Percentiles rank a stretch among this genome's conserved stretches.
These are phyloP conservation scores for Psophocarpus tetragonolobus DNA, from an alignment of 306 rosid species.

Conservation along the genomic window DNA sequence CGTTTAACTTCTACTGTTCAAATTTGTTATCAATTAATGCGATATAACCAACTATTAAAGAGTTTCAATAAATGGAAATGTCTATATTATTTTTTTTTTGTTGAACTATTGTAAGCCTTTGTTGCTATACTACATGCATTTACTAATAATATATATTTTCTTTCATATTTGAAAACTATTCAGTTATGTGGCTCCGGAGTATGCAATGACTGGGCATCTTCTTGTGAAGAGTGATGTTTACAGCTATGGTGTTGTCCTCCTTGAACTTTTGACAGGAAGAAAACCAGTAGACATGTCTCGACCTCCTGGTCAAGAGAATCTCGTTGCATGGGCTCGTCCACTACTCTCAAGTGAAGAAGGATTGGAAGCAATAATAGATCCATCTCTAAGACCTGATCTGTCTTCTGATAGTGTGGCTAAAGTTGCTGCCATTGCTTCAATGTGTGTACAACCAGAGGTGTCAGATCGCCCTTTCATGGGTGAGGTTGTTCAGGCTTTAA, in stretches of 20 bases:
- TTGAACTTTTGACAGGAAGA: slow-evolving; percentile 86
- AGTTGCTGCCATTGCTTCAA: slow-evolving; percentile 98
- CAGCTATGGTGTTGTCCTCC: slow-evolving; percentile 97
- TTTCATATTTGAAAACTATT: slow-evolving; percentile 27
- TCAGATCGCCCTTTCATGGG: slow-evolving; percentile 96
- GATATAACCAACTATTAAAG: neutral
- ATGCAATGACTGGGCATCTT: slow-evolving; percentile 98
- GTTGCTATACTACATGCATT: slow-evolving; percentile 4
- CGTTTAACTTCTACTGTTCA: neutral
- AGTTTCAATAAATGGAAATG: neutral
- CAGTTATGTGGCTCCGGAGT: slow-evolving; percentile 98
- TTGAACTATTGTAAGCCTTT: slow-evolving; percentile 4
- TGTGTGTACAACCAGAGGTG: slow-evolving; percentile 98
- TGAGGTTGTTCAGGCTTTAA: slow-evolving; percentile 95
- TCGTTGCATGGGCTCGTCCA: slow-evolving; percentile 93
- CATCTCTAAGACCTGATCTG: slow-evolving; percentile 54
- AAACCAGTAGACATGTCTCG: slow-evolving; percentile 95
- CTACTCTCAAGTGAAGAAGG: slow-evolving; percentile 83
- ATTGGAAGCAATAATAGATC: slow-evolving; percentile 64
- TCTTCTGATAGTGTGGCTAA: slow-evolving; percentile 74
- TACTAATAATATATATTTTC: slow-evolving; percentile 22
- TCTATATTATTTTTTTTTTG: neutral
- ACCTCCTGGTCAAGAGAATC: slow-evolving; percentile 93
- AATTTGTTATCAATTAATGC: neutral
- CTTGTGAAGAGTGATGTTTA: slow-evolving; percentile 97